Evolutionary conservation across 1,284 basidiomycete species (phyloP).

Genomic region (Ceratobasidium sp.): DNA sequence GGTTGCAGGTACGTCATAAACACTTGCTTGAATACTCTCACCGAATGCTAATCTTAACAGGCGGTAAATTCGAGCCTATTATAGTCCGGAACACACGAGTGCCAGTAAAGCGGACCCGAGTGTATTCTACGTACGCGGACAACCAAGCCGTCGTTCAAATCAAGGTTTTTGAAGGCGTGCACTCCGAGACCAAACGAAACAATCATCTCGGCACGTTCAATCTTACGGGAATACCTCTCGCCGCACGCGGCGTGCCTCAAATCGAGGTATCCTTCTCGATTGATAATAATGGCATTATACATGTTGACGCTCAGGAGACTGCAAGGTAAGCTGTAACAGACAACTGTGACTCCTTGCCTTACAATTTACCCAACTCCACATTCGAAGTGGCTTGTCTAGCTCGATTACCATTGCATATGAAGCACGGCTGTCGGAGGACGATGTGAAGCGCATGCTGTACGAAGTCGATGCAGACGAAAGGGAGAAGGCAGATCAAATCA

Average conservation of each 20-base stretch:
- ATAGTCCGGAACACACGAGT: slow-evolving; percentile 72
- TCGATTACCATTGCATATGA: slow-evolving; percentile 63
- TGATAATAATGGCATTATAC: slow-evolving; percentile 65
- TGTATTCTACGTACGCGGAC: slow-evolving; percentile 71
- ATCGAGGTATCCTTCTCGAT: slow-evolving; percentile 69
- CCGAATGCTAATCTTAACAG: slow-evolving; percentile 68
- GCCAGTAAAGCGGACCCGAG: slow-evolving; percentile 74
- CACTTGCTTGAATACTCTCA: background rate
- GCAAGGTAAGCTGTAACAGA: slow-evolving; percentile 60
- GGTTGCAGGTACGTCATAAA: background rate
- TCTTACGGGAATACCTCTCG: slow-evolving; percentile 69
- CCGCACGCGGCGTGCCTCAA: slow-evolving; percentile 69
- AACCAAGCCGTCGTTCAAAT: slow-evolving; percentile 66
- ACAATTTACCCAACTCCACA: no score
- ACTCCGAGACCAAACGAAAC: slow-evolving; percentile 72
- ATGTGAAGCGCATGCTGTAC: slow-evolving; percentile 64
- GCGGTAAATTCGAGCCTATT: slow-evolving; percentile 73
- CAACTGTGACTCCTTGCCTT: no score
- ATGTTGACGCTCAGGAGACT: slow-evolving; percentile 67
- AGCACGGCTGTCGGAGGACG: slow-evolving; percentile 61
- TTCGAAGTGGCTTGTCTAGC: slow-evolving; percentile 61
- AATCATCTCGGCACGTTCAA: slow-evolving; percentile 72
- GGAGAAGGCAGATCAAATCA: slow-evolving; percentile 64
- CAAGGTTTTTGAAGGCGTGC: slow-evolving; percentile 70
- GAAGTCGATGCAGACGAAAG: slow-evolving; percentile 66